Base-by-base conservation (phyloP, 805 yeast species). In the Schizosaccharomyces osmophilus region DNA sequence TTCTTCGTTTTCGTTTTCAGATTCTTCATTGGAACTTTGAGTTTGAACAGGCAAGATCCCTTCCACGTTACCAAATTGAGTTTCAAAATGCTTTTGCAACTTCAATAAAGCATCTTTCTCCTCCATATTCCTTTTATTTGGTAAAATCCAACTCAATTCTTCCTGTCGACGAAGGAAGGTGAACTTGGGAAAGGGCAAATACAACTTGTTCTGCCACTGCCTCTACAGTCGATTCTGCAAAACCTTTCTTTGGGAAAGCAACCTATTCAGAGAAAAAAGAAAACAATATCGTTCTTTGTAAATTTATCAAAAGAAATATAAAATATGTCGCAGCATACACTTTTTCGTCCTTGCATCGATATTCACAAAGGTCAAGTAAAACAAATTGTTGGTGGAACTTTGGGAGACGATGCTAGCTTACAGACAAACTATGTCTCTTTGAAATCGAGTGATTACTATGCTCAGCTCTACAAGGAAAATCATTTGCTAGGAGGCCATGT, bases 381-480 rank as follows among this genome's bases (percentile, higher is more conserved):
- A 68, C 98, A 93, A 70, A 93, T 93, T 61, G 97, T 93, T 0
- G 99, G 98, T 5, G 95, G 96, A 0, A 85, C 96, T 0, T 74
- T 93, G 24, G 57, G 36, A 26, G 26, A 29, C 22, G n/a, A 22
- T 9, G 75, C 78, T 0, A 73, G 74, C 11, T 71, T 71, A 9
- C 71, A 78, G 31, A 85, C 93, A 5, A 93, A 93, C 70, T 89
- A 85, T 69, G 85, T 89, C 4, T 82, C 95, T 1, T 72, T 78
- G 32, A 78, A 84, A 59, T 82, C 94, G 1, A 79, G 96, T 1
- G 78, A 82, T 2, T 82, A 79, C 71, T 93, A 83, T 69, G 88
- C 95, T 2, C 64, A 76, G 13, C 73, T 93, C 48, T 93, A 93
- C 73, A 75, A 73, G 61, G 71, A 75, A 1, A 73, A 82, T 68